Conservation (phyloP, 2,329 filamentous ascomycete genomes). For the Pseudogymnoascus sp. region DNA sequence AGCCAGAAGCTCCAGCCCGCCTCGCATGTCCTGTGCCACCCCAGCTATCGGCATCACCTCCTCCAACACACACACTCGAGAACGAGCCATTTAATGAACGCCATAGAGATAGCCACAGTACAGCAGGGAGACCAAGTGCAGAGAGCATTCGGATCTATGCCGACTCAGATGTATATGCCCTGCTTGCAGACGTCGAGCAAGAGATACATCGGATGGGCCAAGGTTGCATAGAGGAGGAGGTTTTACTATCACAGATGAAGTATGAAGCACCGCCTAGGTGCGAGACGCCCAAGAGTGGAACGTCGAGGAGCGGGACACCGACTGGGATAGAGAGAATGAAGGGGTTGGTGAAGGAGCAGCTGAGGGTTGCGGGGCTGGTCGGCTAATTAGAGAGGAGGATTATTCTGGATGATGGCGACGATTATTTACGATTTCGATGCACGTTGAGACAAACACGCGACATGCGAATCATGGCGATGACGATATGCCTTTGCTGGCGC, state of each 20-base stretch:
- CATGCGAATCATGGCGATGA: neutral
- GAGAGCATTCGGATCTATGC: constrained; percentile 63
- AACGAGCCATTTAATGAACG: neutral
- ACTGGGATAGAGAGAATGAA: constrained; percentile 5
- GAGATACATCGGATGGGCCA: constrained; percentile 41
- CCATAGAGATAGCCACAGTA: constrained; percentile 6
- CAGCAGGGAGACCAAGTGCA: constrained; percentile 30
- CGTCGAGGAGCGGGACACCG: neutral
- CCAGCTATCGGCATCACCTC: constrained; percentile 36
- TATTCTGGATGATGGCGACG: constrained; percentile 1
- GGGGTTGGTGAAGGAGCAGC: neutral
- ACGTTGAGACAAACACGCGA: neutral
- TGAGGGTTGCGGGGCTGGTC: neutral
- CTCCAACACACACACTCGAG: constrained; percentile 36
- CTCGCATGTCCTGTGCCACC: constrained; percentile 17
- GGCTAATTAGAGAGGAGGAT: constrained; percentile 1
- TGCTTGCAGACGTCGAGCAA: constrained; percentile 58
- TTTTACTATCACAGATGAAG: constrained; percentile 1
- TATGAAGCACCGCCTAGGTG: constrained; percentile 1
- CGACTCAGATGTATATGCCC: constrained; percentile 56
- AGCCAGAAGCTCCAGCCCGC: constrained; percentile 14
- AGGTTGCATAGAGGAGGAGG: neutral
- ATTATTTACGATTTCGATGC: constrained; percentile 4
- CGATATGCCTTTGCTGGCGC: constrained; percentile 1
- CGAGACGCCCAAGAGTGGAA: constrained; percentile 1